phyloP scores from a whole-genome alignment of 2,329 filamentous ascomycete species.

The Bipolaris sorokiniana region DNA sequence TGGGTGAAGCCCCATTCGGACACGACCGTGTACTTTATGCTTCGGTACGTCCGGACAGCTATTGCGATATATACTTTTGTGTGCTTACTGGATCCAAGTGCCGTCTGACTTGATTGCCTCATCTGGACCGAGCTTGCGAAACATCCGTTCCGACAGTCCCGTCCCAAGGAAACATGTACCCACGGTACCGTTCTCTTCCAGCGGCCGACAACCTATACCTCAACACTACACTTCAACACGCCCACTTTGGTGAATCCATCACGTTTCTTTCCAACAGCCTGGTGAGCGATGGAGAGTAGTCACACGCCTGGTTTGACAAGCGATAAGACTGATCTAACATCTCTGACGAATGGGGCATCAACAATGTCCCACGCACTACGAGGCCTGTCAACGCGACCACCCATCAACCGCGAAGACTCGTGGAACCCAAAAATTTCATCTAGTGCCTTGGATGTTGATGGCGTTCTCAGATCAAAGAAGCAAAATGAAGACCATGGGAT shows the following conservation, averaged over 20 bases:
- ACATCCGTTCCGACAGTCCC: constrained; percentile 16
- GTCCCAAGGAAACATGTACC: constrained; percentile 12
- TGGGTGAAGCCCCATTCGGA: neutral
- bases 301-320: constrained; percentile 9
- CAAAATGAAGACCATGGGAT: constrained; percentile 47
- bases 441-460: constrained; percentile 48
- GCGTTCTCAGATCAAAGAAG: constrained; percentile 49
- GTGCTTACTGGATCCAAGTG: neutral
- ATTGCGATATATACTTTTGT: constrained; percentile 5
- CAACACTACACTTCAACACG: neutral
- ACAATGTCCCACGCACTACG: constrained; percentile 38
- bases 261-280: neutral
- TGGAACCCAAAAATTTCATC: constrained; percentile 39
- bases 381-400: constrained; percentile 32
- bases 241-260: constrained; percentile 7
- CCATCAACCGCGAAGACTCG: constrained; percentile 27
- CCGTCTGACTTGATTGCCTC: constrained; percentile 3
- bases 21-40: neutral
- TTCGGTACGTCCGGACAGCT: constrained; percentile 21
- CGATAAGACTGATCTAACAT: constrained; percentile 19
- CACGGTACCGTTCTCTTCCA: constrained; percentile 20
- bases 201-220: constrained; percentile 5
- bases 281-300: neutral
- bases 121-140: neutral
- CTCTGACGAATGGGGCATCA: constrained; percentile 26